Base-by-base conservation (phyloP, 257 asterid species). In the Nicotiana benthamiana region DNA sequence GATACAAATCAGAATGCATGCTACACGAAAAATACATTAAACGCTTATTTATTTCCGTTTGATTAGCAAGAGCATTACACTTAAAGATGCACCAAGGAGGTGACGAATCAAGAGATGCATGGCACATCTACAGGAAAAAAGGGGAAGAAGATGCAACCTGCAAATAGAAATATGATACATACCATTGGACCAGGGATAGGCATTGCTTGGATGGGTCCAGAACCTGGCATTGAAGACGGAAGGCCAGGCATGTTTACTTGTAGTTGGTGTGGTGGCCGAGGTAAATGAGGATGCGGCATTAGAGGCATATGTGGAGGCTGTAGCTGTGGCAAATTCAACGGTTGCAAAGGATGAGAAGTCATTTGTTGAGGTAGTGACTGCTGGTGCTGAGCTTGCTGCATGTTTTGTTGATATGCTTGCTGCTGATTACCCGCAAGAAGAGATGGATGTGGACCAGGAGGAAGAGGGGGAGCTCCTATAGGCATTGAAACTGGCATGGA, bases 361-460 rank as follows among this genome's bases (percentile, higher is more conserved):
- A 90, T 91, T 75, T 90, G 93, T 81, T 87, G 96, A 78, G 87
- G 90, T 59, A 85, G 80, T 22, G 87, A 83, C 60, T 91, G 97
- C 83, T 89, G 96, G 67, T 92, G 98, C 60, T 86, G 94, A 43
- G 65, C 82, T 67, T 89, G 90, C 79, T 89, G 91, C 81, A 88
- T 36, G 85, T 90, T 88, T 81, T 92, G 98, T 82, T 95, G 98
- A 87, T 92, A 95, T 76, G 92, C 88, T 85, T 90, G 97, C 83
- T 90, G 98, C 82, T 91, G 97, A 86, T 90, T 93, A 80, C 88
- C 87, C 13, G 84, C 77, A 80, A 90, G 91, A 82, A 90, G 95
- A 81, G 99, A 95, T 82, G 99, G 98, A 65, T 93, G 99, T 12
- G 98, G 98, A 81, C 97, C 99, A 67, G 98, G 98, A 54, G 97